Base-by-base conservation (phyloP, 306 rosid genomes). In the Rosa chinensis region DNA sequence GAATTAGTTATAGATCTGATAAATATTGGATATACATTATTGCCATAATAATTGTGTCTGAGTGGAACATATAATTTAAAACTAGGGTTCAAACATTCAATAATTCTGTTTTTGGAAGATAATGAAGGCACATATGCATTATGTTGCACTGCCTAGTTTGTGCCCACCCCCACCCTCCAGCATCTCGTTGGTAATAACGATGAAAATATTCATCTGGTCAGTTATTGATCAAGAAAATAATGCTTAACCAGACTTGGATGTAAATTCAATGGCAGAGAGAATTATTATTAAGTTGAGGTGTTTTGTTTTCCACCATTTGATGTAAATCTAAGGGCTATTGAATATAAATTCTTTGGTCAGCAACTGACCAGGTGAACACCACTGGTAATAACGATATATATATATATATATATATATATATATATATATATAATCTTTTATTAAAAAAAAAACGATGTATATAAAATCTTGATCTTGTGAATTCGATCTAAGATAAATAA, bases 71-170 rank as follows among this genome's bases (percentile, higher is more conserved):
- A 62, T 32, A 63, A 63, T 63, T 63, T 43, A 63, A 35, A 62
- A 63, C 39, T 17, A 37, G 47, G 2, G 23, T 37, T 68, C 53
- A 35, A 17, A 28, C 49, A 49, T 66, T 64, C 23, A 49, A 62
- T 28, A 10, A 62, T 62, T 32, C 12, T 37, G 12, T 6, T 35
- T 62, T 80, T 37, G 76, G 61, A 73, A 20, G 81, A 75, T 25
- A 61, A 71, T 17, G 50, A 49, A 3, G 56, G 18, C 47, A 58
- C 16, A 76, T 81, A 79, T 45, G 71, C 42, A 28, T 25, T 28
- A 13, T 62, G 39, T 23, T 59, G 66, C 66, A 20, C 61, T 55
- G 61, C 61, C 10, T 59, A 59, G 2, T 9, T 20, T 21, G 13
- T 58, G 32, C 11, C 62, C 61, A 5, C 23, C 10, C 8, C 62